Percentiles rank a stretch among this genome's conserved stretches.
phyloP scores from a whole-genome alignment of 768 basidiomycete species.

The Cystoderma amianthinum region DNA sequence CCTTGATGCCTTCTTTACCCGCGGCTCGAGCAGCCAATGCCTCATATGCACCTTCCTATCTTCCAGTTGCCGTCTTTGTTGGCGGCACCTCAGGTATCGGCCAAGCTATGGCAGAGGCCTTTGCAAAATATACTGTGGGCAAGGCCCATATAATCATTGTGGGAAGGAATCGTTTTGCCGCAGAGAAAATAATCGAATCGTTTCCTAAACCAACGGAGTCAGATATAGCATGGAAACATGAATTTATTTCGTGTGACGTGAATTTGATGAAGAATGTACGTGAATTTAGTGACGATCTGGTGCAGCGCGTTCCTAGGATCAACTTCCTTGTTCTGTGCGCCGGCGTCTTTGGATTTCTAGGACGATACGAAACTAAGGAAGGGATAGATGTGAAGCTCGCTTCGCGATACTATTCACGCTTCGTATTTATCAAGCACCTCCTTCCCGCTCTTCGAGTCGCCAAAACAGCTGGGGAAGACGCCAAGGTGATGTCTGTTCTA shows the following conservation, averaged over 20 bases:
- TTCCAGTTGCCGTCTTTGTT: slow-evolving; percentile 22
- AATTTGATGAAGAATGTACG: slow-evolving; percentile 38
- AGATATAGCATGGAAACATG: slow-evolving; percentile 8
- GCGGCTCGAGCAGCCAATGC: slow-evolving; percentile 19
- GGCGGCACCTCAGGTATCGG: slow-evolving; percentile 34
- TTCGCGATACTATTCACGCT: slow-evolving; percentile 45
- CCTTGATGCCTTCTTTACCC: slow-evolving; percentile 17
- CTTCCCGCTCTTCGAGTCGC: slow-evolving; percentile 37
- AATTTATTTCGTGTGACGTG: slow-evolving; percentile 40
- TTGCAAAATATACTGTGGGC: slow-evolving; percentile 32
- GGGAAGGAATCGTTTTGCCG: slow-evolving; percentile 34
- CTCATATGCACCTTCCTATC: slow-evolving; percentile 10
- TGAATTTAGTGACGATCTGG: slow-evolving; percentile 21
- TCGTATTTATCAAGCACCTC: slow-evolving; percentile 39
- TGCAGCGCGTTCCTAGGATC: slow-evolving; percentile 29
- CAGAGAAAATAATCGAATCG: slow-evolving; percentile 19
- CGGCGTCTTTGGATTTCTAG: slow-evolving; percentile 32
- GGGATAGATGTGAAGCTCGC: slow-evolving; percentile 26
- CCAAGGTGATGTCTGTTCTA: slow-evolving; percentile 42
- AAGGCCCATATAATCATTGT: slow-evolving; percentile 36
- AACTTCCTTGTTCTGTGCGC: slow-evolving; percentile 43
- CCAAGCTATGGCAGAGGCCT: slow-evolving; percentile 28
- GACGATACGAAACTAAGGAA: slow-evolving; percentile 24
- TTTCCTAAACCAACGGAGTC: slow-evolving; percentile 18
- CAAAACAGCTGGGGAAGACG: slow-evolving; percentile 39